phyloP scores from a whole-genome alignment of 306 rosid genomes.

The Vigna angularis region DNA sequence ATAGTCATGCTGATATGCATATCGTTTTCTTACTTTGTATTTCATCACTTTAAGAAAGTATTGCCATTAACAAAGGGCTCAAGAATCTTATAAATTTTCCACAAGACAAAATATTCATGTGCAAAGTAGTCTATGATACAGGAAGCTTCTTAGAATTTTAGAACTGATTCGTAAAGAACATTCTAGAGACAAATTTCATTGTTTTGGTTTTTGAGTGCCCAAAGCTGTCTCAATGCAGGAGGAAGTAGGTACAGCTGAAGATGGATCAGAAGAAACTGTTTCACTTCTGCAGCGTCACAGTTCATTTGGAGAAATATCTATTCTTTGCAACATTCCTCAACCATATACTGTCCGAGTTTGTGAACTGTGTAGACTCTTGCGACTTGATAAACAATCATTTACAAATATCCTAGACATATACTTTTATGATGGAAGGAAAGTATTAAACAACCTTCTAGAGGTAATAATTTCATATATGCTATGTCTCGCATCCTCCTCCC shows the following conservation, averaged over 20 bases:
- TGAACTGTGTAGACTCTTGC: slow-evolving; percentile 85
- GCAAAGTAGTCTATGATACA: slow-evolving; percentile 15
- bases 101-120: slow-evolving; percentile 16
- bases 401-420: slow-evolving; percentile 85
- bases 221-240: slow-evolving; percentile 64
- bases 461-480: slow-evolving; percentile 49
- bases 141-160: slow-evolving; percentile 10
- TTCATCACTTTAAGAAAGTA: slow-evolving; percentile 21
- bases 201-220: slow-evolving; percentile 13
- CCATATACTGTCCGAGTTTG: slow-evolving; percentile 90
- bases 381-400: slow-evolving; percentile 92
- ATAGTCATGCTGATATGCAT: slow-evolving; percentile 3
- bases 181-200: slow-evolving; percentile 8
- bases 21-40: slow-evolving; percentile 7
- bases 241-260: slow-evolving; percentile 72
- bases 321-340: slow-evolving; percentile 96
- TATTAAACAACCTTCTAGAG: slow-evolving; percentile 92
- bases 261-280: slow-evolving; percentile 79
- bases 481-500: not conserved
- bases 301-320: slow-evolving; percentile 88
- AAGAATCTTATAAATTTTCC: slow-evolving; percentile 28
- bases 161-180: slow-evolving; percentile 3
- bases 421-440: slow-evolving; percentile 88
- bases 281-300: slow-evolving; percentile 60
- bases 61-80: not conserved